phyloP scores from a whole-genome alignment of 805 yeast genomes.

The Cyberlindnera lachancei region DNA sequence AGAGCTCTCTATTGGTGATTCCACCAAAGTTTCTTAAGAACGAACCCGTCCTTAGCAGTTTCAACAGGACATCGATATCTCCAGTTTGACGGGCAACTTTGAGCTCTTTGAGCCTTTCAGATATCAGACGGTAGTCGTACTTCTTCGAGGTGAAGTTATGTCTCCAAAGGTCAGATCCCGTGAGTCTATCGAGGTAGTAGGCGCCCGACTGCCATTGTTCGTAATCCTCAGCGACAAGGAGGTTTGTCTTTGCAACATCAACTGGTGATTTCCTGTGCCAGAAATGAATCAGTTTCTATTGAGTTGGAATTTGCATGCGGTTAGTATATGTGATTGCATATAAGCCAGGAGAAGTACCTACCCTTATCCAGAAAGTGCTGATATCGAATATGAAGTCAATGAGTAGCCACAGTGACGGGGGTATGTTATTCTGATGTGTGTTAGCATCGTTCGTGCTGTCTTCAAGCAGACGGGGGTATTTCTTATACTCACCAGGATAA shows the following conservation, averaged over 20 bases:
- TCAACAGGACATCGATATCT: constrained; percentile 53
- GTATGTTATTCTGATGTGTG: constrained; percentile 28
- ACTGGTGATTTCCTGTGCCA: constrained; percentile 34
- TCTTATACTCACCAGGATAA: too few relatives aligned
- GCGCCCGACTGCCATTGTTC: constrained; percentile 65
- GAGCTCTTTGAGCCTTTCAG: constrained; percentile 60
- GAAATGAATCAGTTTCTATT: constrained; percentile 15
- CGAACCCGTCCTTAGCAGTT: constrained; percentile 68
- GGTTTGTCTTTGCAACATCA: constrained; percentile 38
- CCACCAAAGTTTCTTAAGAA: constrained; percentile 88
- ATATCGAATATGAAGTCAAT: constrained; percentile 36
- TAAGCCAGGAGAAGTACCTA: background rate
- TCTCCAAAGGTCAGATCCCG: constrained; percentile 61
- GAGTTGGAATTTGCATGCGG: too few relatives aligned
- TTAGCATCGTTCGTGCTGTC: too few relatives aligned
- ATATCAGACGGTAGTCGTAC: constrained; percentile 78
- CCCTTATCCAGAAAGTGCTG: constrained; percentile 32
- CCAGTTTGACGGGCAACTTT: constrained; percentile 47
- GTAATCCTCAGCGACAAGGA: constrained; percentile 47
- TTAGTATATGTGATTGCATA: constrained; percentile 15
- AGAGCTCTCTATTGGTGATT: constrained; percentile 69
- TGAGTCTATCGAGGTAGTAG: constrained; percentile 38
- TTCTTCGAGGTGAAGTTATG: constrained; percentile 74
- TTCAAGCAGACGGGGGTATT: too few relatives aligned
- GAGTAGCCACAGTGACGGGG: constrained; percentile 34